phyloP scores from a whole-genome alignment of 2,329 filamentous ascomycete genomes.

The Fusarium pininemorale region DNA sequence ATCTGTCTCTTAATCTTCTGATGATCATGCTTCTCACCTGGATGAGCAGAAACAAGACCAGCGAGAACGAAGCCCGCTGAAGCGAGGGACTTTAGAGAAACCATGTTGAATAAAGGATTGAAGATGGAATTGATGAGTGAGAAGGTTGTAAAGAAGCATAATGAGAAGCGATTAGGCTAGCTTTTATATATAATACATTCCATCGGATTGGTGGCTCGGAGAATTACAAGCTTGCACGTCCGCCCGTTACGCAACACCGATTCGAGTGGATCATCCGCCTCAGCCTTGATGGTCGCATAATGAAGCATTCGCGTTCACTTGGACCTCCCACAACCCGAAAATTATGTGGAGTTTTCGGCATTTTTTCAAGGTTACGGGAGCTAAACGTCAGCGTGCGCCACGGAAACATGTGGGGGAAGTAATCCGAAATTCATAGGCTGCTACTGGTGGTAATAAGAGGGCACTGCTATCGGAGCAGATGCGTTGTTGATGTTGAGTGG shows the following conservation, averaged over 20 bases:
- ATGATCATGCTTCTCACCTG: conserved; percentile 8
- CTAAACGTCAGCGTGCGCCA: background rate
- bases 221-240: background rate
- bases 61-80: background rate
- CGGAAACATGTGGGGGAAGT: background rate
- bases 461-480: background rate
- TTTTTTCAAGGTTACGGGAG: background rate
- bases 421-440: background rate
- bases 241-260: background rate
- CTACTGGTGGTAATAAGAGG: background rate
- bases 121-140: background rate
- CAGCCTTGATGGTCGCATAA: background rate
- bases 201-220: background rate
- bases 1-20: conserved; percentile 15
- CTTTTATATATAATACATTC: background rate
- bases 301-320: background rate
- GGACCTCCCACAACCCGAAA: background rate
- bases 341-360: background rate
- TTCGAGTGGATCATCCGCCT: background rate
- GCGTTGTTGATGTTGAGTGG: too few species aligned
- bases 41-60: background rate
- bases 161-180: too few species aligned
- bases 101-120: background rate
- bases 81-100: background rate
- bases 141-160: background rate